A percentile compares a stretch with the other conserved stretches of the same genome.
phyloP scores from a whole-genome alignment of 805 yeast species.

The Hanseniaspora nectarophila region DNA sequence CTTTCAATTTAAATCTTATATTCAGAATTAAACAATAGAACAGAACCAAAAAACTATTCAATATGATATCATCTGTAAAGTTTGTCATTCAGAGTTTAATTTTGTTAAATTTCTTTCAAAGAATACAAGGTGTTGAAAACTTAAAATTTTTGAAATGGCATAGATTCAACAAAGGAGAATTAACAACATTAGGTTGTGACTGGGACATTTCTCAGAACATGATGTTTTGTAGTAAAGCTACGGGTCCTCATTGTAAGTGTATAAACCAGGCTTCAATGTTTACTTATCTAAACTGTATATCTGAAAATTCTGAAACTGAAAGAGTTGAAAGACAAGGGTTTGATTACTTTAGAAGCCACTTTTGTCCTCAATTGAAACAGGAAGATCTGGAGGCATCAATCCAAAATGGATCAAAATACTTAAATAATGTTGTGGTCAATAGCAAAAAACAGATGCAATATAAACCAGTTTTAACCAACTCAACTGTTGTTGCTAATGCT shows the following conservation, averaged over 20 bases:
- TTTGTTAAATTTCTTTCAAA: background rate
- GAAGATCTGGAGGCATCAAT: background rate
- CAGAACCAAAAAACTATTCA: background rate
- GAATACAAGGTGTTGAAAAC: constrained; percentile 1
- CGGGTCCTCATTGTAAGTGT: background rate
- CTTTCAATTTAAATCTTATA: no score
- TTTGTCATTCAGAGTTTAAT: background rate
- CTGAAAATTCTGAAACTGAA: background rate
- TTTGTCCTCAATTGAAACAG: background rate
- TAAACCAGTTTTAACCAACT: constrained; percentile 7
- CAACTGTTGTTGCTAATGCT: constrained; percentile 10
- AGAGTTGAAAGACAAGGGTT: background rate
- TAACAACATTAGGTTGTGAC: constrained; percentile 5
- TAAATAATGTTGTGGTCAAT: background rate
- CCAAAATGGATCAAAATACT: constrained; percentile 7
- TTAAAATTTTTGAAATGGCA: constrained; percentile 7
- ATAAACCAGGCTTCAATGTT: constrained; percentile 6
- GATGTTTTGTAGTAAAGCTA: background rate
- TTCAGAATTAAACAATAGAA: background rate
- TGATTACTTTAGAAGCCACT: background rate
- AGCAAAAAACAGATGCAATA: background rate
- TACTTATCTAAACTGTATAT: constrained; percentile 9
- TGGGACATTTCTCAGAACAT: constrained; percentile 13
- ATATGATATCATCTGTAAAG: background rate
- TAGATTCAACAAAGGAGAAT: background rate